phyloP scores from a whole-genome alignment of 202 grass and related monocot genomes.

The Carex arenaria region DNA sequence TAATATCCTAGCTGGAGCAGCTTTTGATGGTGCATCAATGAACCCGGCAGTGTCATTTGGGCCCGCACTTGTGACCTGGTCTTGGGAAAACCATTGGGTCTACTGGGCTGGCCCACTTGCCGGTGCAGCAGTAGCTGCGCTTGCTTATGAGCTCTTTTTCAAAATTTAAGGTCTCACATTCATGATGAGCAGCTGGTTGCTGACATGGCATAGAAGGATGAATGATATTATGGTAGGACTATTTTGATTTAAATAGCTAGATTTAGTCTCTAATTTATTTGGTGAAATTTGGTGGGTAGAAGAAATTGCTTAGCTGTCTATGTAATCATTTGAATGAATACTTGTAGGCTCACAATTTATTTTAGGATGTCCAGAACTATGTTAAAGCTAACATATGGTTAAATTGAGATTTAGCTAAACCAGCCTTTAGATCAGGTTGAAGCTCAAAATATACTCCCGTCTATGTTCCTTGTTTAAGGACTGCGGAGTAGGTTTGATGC shows the following conservation, averaged over 20 bases:
- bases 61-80: constrained; percentile 20
- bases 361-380: too few relatives aligned
- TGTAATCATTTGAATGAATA: neutral
- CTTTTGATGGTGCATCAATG: constrained; percentile 35
- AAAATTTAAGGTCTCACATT: neutral
- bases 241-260: neutral
- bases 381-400: too few relatives aligned
- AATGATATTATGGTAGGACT: neutral
- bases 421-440: too few relatives aligned
- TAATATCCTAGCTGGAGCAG: constrained; percentile 29
- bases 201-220: neutral
- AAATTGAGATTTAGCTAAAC: too few relatives aligned
- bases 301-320: neutral
- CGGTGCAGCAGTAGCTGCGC: constrained; percentile 13
- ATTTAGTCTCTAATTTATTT: neutral
- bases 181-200: neutral
- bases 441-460: too few relatives aligned
- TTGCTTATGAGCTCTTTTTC: constrained; percentile 19
- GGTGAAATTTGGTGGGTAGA: neutral
- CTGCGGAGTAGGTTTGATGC: too few relatives aligned
- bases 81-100: constrained; percentile 34
- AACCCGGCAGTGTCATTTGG: constrained; percentile 35
- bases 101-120: constrained; percentile 28
- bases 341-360: neutral
- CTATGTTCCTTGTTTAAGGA: too few relatives aligned